Conservation (phyloP, 257 asterid genomes). For the Fraxinus excelsior region DNA sequence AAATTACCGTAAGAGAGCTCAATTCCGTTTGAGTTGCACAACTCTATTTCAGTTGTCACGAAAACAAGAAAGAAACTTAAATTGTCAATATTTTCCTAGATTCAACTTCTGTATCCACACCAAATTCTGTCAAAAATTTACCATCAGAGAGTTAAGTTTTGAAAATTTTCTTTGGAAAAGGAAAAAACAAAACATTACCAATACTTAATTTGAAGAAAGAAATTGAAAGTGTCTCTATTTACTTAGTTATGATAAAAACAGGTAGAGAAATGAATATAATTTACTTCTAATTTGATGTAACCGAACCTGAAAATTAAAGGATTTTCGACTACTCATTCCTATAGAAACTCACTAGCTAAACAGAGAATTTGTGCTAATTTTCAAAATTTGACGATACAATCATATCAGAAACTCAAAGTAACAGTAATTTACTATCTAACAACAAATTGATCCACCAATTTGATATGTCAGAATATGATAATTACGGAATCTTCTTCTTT, state of each 20-base stretch:
- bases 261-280: background rate
- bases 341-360: background rate
- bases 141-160: background rate
- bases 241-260: background rate
- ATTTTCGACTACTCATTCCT: background rate
- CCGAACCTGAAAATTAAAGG: background rate
- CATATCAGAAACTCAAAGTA: no score
- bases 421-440: no score
- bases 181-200: background rate
- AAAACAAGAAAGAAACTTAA: background rate
- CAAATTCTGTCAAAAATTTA: background rate
- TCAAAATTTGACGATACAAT: no score
- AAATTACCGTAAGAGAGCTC: background rate
- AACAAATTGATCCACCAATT: no score
- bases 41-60: background rate
- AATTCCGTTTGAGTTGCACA: no score
- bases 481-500: no score
- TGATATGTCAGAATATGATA: no score
- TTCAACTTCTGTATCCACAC: background rate
- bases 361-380: no score
- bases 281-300: background rate
- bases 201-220: no score
- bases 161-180: background rate
- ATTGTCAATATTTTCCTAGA: background rate
- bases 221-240: background rate